Conservation (phyloP, 768 basidiomycete species). For the Lactarius hatsudake region DNA sequence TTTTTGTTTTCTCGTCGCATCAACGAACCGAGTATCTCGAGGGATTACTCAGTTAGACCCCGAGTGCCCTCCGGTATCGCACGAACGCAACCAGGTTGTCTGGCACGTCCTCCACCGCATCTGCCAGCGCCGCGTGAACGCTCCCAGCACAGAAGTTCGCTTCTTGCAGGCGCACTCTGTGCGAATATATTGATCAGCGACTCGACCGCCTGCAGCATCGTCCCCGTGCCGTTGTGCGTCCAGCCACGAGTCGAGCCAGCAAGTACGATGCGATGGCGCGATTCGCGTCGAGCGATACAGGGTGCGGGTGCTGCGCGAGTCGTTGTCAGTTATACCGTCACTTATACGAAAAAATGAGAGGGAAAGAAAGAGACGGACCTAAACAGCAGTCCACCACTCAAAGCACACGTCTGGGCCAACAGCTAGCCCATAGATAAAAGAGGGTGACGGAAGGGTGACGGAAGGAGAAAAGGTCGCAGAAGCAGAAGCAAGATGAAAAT, state of each 20-base stretch:
- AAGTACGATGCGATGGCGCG: slow-evolving; percentile 64
- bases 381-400: too few relatives aligned
- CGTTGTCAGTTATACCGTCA: too few relatives aligned
- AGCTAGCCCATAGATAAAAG: too few relatives aligned
- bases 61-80: slow-evolving; percentile 61
- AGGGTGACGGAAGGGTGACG: too few relatives aligned
- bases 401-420: too few relatives aligned
- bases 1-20: background rate
- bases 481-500: too few relatives aligned
- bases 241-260: slow-evolving; percentile 50
- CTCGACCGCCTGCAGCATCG: slow-evolving; percentile 73
- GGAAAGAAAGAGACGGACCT: too few relatives aligned
- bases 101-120: slow-evolving; percentile 60
- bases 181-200: slow-evolving; percentile 92
- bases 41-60: slow-evolving; percentile 34
- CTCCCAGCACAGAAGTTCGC: slow-evolving; percentile 67
- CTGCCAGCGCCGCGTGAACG: slow-evolving; percentile 55
- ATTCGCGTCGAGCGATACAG: slow-evolving; percentile 58
- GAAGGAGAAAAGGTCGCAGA: too few relatives aligned
- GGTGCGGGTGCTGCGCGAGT: slow-evolving; percentile 29
- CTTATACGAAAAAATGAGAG: too few relatives aligned
- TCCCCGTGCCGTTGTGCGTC: slow-evolving; percentile 52
- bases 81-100: slow-evolving; percentile 77
- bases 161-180: slow-evolving; percentile 81
- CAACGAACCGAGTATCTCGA: background rate